Base-by-base conservation (phyloP, 257 asterid species). In the Osmanthus fragrans region DNA sequence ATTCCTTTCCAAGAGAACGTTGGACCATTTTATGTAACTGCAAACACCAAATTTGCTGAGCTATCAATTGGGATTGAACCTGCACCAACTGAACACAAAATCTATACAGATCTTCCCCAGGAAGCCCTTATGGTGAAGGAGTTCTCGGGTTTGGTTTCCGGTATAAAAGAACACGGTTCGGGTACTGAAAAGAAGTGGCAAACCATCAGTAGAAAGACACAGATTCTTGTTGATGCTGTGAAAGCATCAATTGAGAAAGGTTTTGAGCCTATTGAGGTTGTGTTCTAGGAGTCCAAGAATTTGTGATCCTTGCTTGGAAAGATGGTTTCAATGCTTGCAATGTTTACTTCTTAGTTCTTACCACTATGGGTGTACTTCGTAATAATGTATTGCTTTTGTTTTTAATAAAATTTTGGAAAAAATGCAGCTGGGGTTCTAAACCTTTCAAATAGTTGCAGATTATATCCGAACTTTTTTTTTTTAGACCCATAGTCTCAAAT, bases 101-200 rank as follows among this genome's bases (percentile, higher is more conserved):
- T 86, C 3, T 67, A 7, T 12, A 88, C 92, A 7, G 96, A 91
- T 64, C 83, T 90, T 40, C 94, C 96, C 0, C 97, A 92, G 73
- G 97, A 92, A 72, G 96, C 87, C 6, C 81, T 77, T 5, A 89
- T 92, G 97, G 92, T 91, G 73, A 83, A 79, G 81, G 97, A 92
- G 81, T 91, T 92, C 71, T 83, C 90, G 7, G 51, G 84, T 54
- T 75, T 92, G 72, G 96, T 88, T 34, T 66, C 67, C 11, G 68
- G 73, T 75, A 80, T 89, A 2, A 87, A 73, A 58, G 80, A 72
- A 2, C 23, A 49, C 40, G 90, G 92, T 3, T 76, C 70, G 0
- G 67, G 73, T 67, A 85, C 82, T 5, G 97, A 91, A 77, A 84
- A 75, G 80, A 87, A 86, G 16, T 92, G 97, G 97, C 83, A 86